Conservation (phyloP, 2,329 filamentous ascomycete species). For the Hypoxylon sp. region DNA sequence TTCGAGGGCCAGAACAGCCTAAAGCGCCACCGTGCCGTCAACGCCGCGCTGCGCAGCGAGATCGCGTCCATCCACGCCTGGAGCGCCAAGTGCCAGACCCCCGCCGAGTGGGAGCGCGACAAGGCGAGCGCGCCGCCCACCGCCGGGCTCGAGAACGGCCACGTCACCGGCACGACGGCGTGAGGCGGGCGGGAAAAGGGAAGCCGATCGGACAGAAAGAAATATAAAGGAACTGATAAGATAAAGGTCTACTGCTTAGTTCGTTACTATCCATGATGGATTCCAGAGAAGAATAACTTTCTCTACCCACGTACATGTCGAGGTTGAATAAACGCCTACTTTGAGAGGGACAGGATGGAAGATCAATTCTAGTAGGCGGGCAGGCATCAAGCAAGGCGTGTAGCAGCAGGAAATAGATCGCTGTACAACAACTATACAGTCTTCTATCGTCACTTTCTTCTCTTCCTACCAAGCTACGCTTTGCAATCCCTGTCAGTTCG, state of each 20-base stretch:
- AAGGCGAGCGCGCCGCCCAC: slow-evolving; percentile 50
- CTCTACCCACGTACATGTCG: background rate
- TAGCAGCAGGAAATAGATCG: background rate
- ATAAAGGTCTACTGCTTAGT: too few species aligned
- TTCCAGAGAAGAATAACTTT: background rate
- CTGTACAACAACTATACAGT: background rate
- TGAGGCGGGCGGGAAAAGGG: slow-evolving; percentile 30
- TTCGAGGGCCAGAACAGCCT: slow-evolving; percentile 79
- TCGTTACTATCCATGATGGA: too few species aligned
- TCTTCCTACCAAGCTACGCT: slow-evolving; percentile 25
- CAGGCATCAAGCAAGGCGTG: background rate
- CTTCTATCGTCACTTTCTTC: slow-evolving; percentile 14
- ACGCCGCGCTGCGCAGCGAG: slow-evolving; percentile 82
- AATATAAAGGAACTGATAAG: too few species aligned
- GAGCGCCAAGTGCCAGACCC: slow-evolving; percentile 93
- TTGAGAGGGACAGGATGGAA: background rate
- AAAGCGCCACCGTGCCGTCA: slow-evolving; percentile 86
- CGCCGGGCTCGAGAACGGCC: slow-evolving; percentile 54
- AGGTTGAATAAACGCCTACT: background rate
- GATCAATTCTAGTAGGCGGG: background rate
- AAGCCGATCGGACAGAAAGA: background rate
- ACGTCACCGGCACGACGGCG: slow-evolving; percentile 51
- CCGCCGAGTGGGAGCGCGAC: slow-evolving; percentile 84
- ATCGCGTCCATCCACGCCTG: slow-evolving; percentile 93
- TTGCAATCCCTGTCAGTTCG: slow-evolving; percentile 6